Evolutionary conservation across 2,329 filamentous ascomycete species (phyloP).

Genomic region (Leptographium lundbergii): DNA sequence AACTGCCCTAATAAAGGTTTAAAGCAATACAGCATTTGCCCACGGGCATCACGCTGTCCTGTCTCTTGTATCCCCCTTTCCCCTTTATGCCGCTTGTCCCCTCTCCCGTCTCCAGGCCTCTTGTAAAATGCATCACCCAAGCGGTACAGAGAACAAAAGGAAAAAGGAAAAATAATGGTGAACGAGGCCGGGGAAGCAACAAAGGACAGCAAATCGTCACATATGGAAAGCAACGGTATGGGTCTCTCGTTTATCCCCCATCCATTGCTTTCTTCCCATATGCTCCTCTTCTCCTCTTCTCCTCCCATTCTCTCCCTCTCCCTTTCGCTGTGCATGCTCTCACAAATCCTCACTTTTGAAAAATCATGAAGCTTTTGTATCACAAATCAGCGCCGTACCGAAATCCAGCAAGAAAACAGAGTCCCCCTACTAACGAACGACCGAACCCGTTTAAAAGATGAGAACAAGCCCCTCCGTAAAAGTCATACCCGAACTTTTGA

Average conservation of each 20-base stretch:
- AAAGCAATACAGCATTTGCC: neutral
- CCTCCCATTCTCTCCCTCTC: neutral
- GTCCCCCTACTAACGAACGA: slow-evolving; percentile 1
- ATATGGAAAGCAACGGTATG: too few relatives aligned
- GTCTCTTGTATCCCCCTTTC: neutral
- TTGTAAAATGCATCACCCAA: neutral
- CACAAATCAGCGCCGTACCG: slow-evolving; percentile 10
- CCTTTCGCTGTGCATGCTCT: neutral
- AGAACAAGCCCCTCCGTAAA: neutral
- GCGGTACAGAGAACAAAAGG: neutral
- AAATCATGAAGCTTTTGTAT: slow-evolving; percentile 7
- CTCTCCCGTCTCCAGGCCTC: neutral
- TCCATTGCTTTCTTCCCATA: neutral
- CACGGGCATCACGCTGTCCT: neutral
- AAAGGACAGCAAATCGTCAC: too few relatives aligned
- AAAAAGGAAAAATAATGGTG: neutral
- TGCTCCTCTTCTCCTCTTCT: neutral
- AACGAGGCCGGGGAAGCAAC: neutral
- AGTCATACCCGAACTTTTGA: slow-evolving; percentile 4
- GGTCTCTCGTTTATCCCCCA: neutral
- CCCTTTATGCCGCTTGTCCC: neutral
- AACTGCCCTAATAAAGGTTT: neutral
- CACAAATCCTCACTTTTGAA: neutral
- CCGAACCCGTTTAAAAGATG: neutral
- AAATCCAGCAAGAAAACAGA: slow-evolving; percentile 7